Base-by-base conservation (phyloP, 2,329 filamentous ascomycete species). In the Beauveria caledonica region DNA sequence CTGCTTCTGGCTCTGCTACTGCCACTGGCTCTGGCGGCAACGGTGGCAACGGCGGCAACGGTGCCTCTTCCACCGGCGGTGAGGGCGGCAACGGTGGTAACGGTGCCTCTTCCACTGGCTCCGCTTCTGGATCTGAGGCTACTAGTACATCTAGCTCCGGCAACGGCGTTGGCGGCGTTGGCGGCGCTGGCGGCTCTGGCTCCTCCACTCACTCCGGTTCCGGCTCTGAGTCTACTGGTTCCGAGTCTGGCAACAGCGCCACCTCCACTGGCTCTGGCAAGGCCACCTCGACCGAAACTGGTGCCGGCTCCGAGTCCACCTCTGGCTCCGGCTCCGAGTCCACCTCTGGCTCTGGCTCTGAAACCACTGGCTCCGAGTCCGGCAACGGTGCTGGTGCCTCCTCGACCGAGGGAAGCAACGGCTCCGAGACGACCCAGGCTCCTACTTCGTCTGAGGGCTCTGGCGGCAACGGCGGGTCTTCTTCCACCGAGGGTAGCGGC, bases 291-390 rank as follows among this genome's bases (percentile, higher is more conserved):
- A 36, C 33, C 33, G 13, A 5, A 15, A 36, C 33, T 15, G 33
- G 33, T 15, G 4, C 48, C 11, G 48, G 27, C 17, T 50, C 40
- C n/a, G 40, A 42, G 40, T 36, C 44, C 21, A 10, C 45, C 45
- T 15, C 45, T 25, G 45, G 45, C 45, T 25, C 45, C 17, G 45
- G 23, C 44, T 46, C 44, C 48, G 65, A 63, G 19, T 59, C 67
- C 46, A 42, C n/a, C 10, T 36, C 33, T 15, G 33, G 33, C 25
- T 51, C 48, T 13, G 49, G 49, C n/a, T 36, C 49, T 17, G 46
- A 25, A 65, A 63, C 52, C 25, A 62, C 65, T 62, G 61, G 72
- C 68, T 48, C 33, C 11, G 33, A 36, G 33, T 36, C 70, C 64
- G 45, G 62, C 54, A 55, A 63, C 56, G 63, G 63, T 52, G 62